A percentile compares a stretch with the other conserved stretches of the same genome.
Conservation (phyloP, 148 eudicot genomes). For the Fallopia convolvulus region DNA sequence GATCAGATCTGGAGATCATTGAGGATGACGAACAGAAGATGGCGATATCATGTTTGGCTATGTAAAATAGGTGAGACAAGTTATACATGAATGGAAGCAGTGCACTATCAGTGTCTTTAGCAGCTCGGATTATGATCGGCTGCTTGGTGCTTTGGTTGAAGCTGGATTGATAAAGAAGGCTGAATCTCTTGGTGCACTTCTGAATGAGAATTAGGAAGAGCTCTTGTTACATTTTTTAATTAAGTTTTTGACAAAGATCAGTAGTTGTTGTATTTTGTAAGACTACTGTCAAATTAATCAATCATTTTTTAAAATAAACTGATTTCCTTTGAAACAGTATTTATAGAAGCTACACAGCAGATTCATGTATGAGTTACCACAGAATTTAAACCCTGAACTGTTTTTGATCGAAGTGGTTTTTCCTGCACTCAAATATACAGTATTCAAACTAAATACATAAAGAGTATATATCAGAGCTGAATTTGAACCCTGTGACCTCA, state of each 20-base stretch:
- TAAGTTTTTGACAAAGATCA: not conserved
- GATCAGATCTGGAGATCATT: slow-evolving; percentile 87
- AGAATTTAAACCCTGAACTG: too few relatives aligned
- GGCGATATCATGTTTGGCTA: slow-evolving; percentile 75
- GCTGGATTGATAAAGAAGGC: too few relatives aligned
- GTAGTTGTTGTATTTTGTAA: too few relatives aligned
- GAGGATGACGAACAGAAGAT: slow-evolving; percentile 73
- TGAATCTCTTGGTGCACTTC: too few relatives aligned
- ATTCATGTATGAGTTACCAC: too few relatives aligned
- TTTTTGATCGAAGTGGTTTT: too few relatives aligned
- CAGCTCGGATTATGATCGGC: slow-evolving; percentile 36
- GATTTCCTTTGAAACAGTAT: not conserved
- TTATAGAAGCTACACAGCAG: too few relatives aligned
- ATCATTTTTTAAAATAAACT: not conserved
- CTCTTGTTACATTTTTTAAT: not conserved
- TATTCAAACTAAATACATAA: too few relatives aligned
- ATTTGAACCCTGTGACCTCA: too few relatives aligned
- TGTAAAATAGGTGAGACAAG: slow-evolving; percentile 58
- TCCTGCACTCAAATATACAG: too few relatives aligned
- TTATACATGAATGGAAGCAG: slow-evolving; percentile 71
- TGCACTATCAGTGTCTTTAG: slow-evolving; percentile 47
- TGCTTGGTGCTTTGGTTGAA: too few relatives aligned
- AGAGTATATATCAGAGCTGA: too few relatives aligned
- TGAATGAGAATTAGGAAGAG: slow-evolving; percentile 26
- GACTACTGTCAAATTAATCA: not conserved